Evolutionary conservation across 306 rosid genomes (phyloP).

Genomic region (Quercus robur): DNA sequence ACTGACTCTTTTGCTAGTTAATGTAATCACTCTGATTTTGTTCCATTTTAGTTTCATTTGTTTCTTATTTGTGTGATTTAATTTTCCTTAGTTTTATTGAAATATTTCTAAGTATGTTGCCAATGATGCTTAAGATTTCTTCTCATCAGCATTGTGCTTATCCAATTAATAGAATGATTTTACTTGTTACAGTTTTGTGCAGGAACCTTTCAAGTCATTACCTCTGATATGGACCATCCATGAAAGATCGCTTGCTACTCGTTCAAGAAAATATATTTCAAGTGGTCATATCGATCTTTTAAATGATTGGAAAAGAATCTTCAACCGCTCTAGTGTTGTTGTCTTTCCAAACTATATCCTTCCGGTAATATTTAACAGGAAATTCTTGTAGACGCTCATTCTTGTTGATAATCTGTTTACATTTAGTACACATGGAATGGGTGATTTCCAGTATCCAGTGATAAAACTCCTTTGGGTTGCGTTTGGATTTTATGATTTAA

Average conservation of each 20-base stretch:
- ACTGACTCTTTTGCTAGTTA: background rate
- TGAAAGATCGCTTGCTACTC: constrained; percentile 73
- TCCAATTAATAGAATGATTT: constrained; percentile 47
- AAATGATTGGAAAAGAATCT: constrained; percentile 83
- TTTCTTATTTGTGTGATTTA: background rate
- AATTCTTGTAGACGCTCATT: background rate
- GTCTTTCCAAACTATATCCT: constrained; percentile 86
- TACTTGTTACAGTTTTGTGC: constrained; percentile 82
- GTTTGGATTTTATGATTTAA: too few relatives aligned
- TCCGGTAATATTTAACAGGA: constrained; percentile 63
- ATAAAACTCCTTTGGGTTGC: background rate
- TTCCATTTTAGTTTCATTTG: background rate
- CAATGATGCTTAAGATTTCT: constrained; percentile 1
- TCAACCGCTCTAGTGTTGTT: constrained; percentile 88
- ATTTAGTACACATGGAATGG: background rate
- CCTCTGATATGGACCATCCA: constrained; percentile 88
- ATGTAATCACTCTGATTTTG: background rate
- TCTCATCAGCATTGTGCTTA: constrained; percentile 15
- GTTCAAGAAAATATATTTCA: constrained; percentile 52
- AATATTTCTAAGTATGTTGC: background rate
- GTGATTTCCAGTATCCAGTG: background rate
- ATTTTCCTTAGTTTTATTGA: background rate
- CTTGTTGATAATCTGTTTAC: constrained; percentile 1
- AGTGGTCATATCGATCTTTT: constrained; percentile 56
- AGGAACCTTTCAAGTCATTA: constrained; percentile 94